A percentile compares a stretch with the other conserved stretches of the same genome.
Conservation (phyloP, 257 asterid genomes). For the Solanum appendiculatum region DNA sequence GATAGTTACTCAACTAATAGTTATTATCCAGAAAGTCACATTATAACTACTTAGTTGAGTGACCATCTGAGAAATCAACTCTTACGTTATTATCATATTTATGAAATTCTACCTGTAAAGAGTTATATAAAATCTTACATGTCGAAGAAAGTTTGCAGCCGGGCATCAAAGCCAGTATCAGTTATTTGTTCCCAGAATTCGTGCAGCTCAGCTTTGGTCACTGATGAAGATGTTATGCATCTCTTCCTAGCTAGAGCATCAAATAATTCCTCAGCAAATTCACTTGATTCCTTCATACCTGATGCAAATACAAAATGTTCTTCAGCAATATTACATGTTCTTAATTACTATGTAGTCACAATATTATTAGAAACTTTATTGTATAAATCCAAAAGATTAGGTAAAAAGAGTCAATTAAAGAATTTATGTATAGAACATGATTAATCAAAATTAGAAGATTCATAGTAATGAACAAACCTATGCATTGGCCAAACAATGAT, state of each 20-base stretch:
- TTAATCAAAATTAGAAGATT: not conserved
- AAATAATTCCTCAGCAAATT: conserved; percentile 12
- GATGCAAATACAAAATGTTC: not conserved
- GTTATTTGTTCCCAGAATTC: conserved; percentile 17
- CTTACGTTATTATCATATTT: not conserved
- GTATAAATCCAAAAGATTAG: not conserved
- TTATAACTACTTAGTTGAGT: not conserved
- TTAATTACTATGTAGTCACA: not conserved
- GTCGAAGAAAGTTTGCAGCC: conserved; percentile 16
- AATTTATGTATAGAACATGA: not conserved
- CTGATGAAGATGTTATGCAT: not conserved
- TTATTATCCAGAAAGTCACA: not conserved
- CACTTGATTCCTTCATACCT: conserved; percentile 5
- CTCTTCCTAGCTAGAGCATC: conserved; percentile 16
- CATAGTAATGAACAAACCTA: not conserved
- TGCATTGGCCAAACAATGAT: conserved; percentile 4
- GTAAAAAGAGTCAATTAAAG: not conserved
- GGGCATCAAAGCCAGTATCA: conserved; percentile 8
- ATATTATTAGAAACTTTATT: not conserved
- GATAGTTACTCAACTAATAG: not conserved
- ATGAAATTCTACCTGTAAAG: not conserved
- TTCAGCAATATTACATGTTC: not conserved
- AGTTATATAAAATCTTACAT: not conserved
- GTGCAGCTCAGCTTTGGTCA: not conserved
- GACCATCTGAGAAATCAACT: not conserved